A percentile compares a stretch with the other conserved stretches of the same genome.
phyloP scores from a whole-genome alignment of 1,284 basidiomycete genomes.

The Hemileia vastatrix region DNA sequence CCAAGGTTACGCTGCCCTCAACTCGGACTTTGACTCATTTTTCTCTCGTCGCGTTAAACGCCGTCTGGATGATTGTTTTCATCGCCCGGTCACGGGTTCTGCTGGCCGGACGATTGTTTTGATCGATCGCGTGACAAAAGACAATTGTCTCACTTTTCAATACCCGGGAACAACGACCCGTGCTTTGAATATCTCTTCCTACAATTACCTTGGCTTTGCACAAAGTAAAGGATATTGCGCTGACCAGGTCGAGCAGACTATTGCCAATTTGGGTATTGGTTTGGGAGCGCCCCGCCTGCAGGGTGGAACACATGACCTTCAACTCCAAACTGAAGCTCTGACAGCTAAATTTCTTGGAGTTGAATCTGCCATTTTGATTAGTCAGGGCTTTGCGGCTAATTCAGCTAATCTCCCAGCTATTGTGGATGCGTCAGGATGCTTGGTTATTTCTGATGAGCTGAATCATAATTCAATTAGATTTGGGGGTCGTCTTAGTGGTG shows the following conservation, averaged over 20 bases:
- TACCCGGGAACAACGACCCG: constrained; percentile 65
- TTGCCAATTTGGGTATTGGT: constrained; percentile 55
- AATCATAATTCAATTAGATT: constrained; percentile 45
- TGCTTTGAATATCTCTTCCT: constrained; percentile 90
- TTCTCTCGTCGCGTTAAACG: constrained; percentile 91
- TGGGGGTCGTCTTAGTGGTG: constrained; percentile 42
- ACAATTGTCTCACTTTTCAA: constrained; percentile 71
- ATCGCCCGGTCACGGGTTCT: constrained; percentile 83
- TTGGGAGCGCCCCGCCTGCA: constrained; percentile 69
- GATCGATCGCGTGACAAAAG: constrained; percentile 71
- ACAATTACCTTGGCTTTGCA: constrained; percentile 99
- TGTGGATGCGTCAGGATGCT: constrained; percentile 39
- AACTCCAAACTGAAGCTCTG: constrained; percentile 69
- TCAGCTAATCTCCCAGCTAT: constrained; percentile 50
- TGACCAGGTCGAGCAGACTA: constrained; percentile 64
- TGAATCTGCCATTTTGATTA: constrained; percentile 80
- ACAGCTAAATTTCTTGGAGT: constrained; percentile 80
- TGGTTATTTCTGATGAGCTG: constrained; percentile 45
- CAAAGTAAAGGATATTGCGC: constrained; percentile 87
- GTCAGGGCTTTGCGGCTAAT: constrained; percentile 98
- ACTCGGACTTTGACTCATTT: constrained; percentile 98
- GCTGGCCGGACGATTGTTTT: constrained; percentile 84
- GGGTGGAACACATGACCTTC: constrained; percentile 73
- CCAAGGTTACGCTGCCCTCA: constrained; percentile 86
- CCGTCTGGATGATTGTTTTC: constrained; percentile 93